Evolutionary conservation across 1,139 yeast species (phyloP).

Genomic region (Eremothecium coryli): DNA sequence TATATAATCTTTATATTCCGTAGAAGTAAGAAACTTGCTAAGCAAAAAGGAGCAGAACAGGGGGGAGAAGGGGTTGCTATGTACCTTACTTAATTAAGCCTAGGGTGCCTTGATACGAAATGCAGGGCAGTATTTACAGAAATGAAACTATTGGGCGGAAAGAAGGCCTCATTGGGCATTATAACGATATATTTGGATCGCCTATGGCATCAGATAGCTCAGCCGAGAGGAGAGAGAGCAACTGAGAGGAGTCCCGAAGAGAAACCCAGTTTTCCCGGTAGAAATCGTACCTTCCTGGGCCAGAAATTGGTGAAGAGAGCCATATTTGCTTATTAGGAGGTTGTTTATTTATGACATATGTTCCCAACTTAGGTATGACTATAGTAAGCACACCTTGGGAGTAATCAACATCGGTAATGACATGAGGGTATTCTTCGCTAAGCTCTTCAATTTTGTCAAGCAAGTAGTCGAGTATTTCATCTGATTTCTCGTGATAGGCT

Average conservation of each 20-base stretch:
- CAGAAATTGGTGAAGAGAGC: constrained; percentile 87
- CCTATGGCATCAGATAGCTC: constrained; percentile 40
- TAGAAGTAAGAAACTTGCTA: too few species aligned
- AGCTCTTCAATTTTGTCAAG: constrained; percentile 56
- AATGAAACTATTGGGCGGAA: too few species aligned
- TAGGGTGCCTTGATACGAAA: too few species aligned
- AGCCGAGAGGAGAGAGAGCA: constrained; percentile 39
- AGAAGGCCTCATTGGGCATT: too few species aligned
- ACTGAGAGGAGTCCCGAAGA: constrained; percentile 44
- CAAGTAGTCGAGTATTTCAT: constrained; percentile 54
- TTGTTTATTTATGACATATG: constrained; percentile 84
- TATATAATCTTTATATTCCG: too few species aligned
- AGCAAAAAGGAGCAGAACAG: too few species aligned
- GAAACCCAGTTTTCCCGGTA: constrained; percentile 53
- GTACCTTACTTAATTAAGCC: too few species aligned
- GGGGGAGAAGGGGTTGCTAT: too few species aligned
- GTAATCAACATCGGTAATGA: constrained; percentile 60
- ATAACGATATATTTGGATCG: constrained; percentile 7
- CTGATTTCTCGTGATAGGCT: constrained; percentile 37
- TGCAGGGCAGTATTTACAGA: too few species aligned
- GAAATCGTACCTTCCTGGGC: constrained; percentile 69
- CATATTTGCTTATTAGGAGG: constrained; percentile 92
- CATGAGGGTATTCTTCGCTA: constrained; percentile 46
- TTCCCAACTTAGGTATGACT: constrained; percentile 56
- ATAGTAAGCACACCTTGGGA: constrained; percentile 76